Conservation (phyloP, 2,329 filamentous ascomycete genomes). For the Aspergillus ochraceus region DNA sequence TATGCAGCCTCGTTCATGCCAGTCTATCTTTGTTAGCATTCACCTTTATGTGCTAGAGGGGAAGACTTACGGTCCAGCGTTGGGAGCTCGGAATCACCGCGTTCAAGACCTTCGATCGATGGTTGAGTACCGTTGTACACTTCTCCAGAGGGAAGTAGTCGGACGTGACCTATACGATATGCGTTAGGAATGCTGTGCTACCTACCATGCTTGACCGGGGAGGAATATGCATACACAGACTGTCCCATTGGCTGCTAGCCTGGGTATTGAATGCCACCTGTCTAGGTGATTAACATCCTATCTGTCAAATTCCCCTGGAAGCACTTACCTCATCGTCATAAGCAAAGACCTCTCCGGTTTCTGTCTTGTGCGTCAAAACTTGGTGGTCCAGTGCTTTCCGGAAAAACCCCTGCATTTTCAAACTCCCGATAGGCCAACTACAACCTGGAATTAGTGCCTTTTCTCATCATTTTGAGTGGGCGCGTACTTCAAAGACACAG, state of each 20-base stretch:
- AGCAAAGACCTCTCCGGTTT: conserved; percentile 33
- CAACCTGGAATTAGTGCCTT: not conserved
- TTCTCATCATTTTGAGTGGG: conserved; percentile 8
- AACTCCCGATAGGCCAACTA: conserved; percentile 27
- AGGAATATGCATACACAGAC: conserved; percentile 41
- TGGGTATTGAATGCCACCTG: conserved; percentile 49
- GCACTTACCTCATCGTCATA: conserved; percentile 45
- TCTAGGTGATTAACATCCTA: not conserved
- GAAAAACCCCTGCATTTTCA: conserved; percentile 38
- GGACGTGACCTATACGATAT: conserved; percentile 19
- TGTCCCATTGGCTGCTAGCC: conserved; percentile 48
- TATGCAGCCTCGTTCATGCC: conserved; percentile 45
- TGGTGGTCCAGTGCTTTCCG: conserved; percentile 35
- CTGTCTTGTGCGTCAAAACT: conserved; percentile 26
- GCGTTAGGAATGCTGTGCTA: not conserved
- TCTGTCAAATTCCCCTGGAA: not conserved
- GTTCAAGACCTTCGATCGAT: conserved; percentile 24
- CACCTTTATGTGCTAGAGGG: not conserved
- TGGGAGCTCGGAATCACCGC: conserved; percentile 14
- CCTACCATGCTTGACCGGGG: conserved; percentile 20
- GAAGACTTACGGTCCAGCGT: conserved; percentile 19
- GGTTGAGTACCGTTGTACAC: conserved; percentile 34
- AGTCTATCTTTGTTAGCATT: conserved; percentile 17
- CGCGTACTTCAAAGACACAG: conserved; percentile 44
- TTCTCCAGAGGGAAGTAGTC: conserved; percentile 23